These are phyloP conservation scores for Penicillium silybi DNA, from an alignment of 495 filamentous ascomycete genomes.

Conservation along the genomic window DNA sequence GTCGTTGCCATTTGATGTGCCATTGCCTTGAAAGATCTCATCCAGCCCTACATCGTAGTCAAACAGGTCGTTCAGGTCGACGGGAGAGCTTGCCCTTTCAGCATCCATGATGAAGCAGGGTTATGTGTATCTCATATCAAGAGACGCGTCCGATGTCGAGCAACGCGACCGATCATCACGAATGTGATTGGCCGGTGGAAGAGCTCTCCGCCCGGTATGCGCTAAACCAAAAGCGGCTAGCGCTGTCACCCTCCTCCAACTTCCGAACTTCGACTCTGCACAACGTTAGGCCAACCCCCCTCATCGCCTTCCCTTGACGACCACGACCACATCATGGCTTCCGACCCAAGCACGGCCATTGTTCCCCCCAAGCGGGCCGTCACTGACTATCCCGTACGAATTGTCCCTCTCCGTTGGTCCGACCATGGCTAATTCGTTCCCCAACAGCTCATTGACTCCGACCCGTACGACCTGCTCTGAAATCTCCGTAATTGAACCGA, in stretches of 20 bases:
- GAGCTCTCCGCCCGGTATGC: constrained; percentile 7
- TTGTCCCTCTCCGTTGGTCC: not conserved
- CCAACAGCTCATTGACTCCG: constrained; percentile 87
- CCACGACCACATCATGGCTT: constrained; percentile 49
- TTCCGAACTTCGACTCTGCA: constrained; percentile 28
- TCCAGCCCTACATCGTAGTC: constrained; percentile 63
- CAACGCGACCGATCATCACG: constrained; percentile 14
- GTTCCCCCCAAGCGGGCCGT: constrained; percentile 71
- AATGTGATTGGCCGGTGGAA: constrained; percentile 5
- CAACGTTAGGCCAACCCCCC: constrained; percentile 9
- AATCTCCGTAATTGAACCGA: constrained; percentile 8
- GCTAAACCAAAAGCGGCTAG: constrained; percentile 27
- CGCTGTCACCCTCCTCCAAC: constrained; percentile 18
- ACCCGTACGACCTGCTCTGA: constrained; percentile 67
- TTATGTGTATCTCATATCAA: not conserved
- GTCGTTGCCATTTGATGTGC: constrained; percentile 21
- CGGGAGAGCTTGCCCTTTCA: constrained; percentile 15
- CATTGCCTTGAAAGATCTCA: constrained; percentile 43
- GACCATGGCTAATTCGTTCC: constrained; percentile 20
- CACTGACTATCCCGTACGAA: constrained; percentile 76
- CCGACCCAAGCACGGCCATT: constrained; percentile 52
- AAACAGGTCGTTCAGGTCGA: constrained; percentile 59
- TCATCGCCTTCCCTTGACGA: not conserved
- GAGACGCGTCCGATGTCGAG: constrained; percentile 1
- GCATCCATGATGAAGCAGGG: constrained; percentile 3